Evolutionary conservation across 805 yeast species (phyloP), one percentile per base, ranked within the genome.

Genomic region (Cyberlindnera americana): DNA sequence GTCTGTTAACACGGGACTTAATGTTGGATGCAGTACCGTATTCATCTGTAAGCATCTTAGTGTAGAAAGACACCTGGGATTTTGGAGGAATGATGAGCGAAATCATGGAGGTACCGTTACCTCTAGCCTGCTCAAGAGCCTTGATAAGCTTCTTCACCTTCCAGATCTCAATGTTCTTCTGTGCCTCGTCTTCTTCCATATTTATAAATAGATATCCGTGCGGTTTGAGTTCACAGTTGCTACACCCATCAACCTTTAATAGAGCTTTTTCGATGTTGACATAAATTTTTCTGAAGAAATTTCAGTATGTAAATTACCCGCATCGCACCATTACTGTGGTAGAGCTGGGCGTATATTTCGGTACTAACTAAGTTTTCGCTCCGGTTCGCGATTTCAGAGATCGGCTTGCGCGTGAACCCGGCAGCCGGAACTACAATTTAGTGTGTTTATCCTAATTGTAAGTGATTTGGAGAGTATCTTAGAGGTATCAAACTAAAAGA

Each of bases 21-120:
- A 93, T 93, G 65, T 93, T 93, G 35, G 97, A 87, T 3, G 99
- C 99, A 13, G 99, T 93, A 66, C 99, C 99, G 67, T 89, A 90
- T 70, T 93, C 99, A 69, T 93, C 98, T 4, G 97, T 87, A 66
- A 93, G 75, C 90, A 87, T 84, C 67, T 86, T 90, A 60, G 83
- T 89, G 43, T 75, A 77, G 57, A 87, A 76, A 11, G 98, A 75
- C 57, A 93, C 83, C 68, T 93, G 99, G 44, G 95, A 91, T 63
- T 78, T 82, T 55, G 99, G 99, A 30, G 99, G 96, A 50, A 90
- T 87, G 55, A 93, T 86, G 62, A 93, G 73, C 19, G 97, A 89
- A 61, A 93, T 93, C 98, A 93, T 93, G 18, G 99, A 93, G 33
- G 99, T 93, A 66, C 99, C 99, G 64, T 91, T 93, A 65, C 99